A percentile compares a stretch with the other conserved stretches of the same genome.
Conservation (phyloP, 495 filamentous ascomycete genomes). For the Neurospora hispaniola region DNA sequence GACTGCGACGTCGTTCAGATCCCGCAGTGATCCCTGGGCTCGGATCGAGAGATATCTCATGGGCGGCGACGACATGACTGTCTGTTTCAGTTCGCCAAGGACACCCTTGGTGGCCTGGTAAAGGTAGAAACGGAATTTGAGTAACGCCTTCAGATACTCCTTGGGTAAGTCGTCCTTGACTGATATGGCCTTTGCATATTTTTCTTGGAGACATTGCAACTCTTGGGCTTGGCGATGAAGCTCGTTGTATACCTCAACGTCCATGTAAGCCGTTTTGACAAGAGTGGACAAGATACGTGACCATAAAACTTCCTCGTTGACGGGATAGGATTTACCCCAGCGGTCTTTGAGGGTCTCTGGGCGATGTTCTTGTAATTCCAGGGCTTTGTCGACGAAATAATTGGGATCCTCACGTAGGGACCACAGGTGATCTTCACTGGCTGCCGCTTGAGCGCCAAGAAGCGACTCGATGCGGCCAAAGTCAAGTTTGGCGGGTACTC, state of each 20-base stretch:
- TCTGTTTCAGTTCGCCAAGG: conserved; percentile 10
- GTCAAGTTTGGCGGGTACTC: conserved; percentile 29
- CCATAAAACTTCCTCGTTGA: conserved; percentile 1
- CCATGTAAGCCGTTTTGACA: neutral
- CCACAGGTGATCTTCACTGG: conserved; percentile 42
- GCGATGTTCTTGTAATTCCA: conserved; percentile 32
- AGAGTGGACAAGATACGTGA: conserved; percentile 11
- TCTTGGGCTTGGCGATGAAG: conserved; percentile 7
- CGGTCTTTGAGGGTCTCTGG: conserved; percentile 25
- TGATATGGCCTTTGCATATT: neutral
- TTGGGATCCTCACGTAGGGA: conserved; percentile 44
- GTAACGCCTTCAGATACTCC: conserved; percentile 1
- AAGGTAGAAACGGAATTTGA: conserved; percentile 8
- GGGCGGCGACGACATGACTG: conserved; percentile 23
- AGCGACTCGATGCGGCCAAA: conserved; percentile 29
- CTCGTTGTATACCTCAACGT: conserved; percentile 10
- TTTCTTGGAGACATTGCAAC: neutral
- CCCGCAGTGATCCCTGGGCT: neutral
- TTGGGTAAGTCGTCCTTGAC: conserved; percentile 7
- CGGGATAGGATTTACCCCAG: conserved; percentile 20
- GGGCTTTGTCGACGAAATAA: conserved; percentile 34
- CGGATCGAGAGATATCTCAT: conserved; percentile 22
- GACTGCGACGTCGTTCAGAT: neutral
- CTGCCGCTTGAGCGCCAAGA: conserved; percentile 24
- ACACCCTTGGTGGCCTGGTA: conserved; percentile 32